Evolutionary conservation across 441 rosid genomes (phyloP).

Genomic region (Gossypium aridum): DNA sequence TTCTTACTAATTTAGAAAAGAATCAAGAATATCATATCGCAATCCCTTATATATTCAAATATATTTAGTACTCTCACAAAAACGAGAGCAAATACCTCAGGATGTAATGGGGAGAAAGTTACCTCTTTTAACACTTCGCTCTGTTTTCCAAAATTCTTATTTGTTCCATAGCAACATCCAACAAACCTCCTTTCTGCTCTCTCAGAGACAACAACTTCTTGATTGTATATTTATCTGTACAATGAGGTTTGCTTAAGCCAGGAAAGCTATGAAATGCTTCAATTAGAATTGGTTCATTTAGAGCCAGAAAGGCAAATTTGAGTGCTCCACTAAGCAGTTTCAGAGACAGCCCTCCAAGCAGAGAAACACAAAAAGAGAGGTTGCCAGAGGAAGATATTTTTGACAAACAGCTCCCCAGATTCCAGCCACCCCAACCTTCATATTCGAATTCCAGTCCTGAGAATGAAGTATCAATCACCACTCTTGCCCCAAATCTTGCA

Average conservation of each 20-base stretch:
- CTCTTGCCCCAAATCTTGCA: constrained; percentile 72
- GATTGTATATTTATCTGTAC: constrained; percentile 70
- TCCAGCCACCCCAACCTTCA: constrained; percentile 57
- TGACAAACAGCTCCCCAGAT: constrained; percentile 42
- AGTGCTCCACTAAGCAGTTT: constrained; percentile 71
- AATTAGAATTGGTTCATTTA: constrained; percentile 39
- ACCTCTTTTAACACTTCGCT: constrained; percentile 82
- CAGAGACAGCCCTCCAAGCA: constrained; percentile 78
- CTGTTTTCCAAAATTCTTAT: constrained; percentile 45
- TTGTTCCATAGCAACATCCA: constrained; percentile 44
- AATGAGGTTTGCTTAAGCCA: constrained; percentile 89
- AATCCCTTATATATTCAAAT: not conserved
- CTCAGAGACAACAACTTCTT: constrained; percentile 64
- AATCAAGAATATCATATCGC: not conserved
- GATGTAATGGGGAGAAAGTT: not conserved
- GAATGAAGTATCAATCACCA: constrained; percentile 79
- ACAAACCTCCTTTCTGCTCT: constrained; percentile 48
- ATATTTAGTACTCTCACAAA: not conserved
- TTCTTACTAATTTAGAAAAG: not conserved
- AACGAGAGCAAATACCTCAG: not conserved
- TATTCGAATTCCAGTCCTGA: constrained; percentile 72
- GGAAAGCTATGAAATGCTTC: constrained; percentile 66
- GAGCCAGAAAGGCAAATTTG: constrained; percentile 60
- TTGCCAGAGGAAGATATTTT: constrained; percentile 38
- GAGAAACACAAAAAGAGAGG: constrained; percentile 47